phyloP scores from a whole-genome alignment of 139 green algal genomes.

The Chlorokybus atmophyticus region DNA sequence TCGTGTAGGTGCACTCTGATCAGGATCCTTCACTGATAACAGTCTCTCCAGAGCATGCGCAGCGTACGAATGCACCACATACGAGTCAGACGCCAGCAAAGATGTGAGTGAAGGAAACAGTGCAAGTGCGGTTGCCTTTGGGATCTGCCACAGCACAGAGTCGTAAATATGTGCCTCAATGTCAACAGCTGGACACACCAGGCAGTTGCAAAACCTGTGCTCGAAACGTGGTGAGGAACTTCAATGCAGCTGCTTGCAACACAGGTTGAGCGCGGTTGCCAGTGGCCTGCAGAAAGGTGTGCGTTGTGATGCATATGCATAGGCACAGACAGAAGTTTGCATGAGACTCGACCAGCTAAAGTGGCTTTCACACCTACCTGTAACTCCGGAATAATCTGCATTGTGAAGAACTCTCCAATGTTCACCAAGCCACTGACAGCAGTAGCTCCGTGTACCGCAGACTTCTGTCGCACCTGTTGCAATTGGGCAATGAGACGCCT shows the following conservation, averaged over 20 bases:
- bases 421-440: constrained; percentile 77
- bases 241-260: constrained; percentile 87
- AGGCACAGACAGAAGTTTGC: background rate
- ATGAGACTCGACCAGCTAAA: background rate
- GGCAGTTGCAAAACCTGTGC: too few species aligned
- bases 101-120: constrained; percentile 50
- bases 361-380: constrained; percentile 4
- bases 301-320: too few species aligned
- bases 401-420: constrained; percentile 70
- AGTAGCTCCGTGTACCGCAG: constrained; percentile 67
- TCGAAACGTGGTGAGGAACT: constrained; percentile 88
- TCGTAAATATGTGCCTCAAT: background rate
- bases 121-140: constrained; percentile 44
- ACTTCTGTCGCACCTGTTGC: constrained; percentile 70
- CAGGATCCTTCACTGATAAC: constrained; percentile 47
- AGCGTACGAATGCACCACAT: constrained; percentile 95
- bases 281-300: background rate
- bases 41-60: constrained; percentile 76
- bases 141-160: constrained; percentile 36
- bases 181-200: too few species aligned
- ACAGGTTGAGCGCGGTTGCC: constrained; percentile 54
- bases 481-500: too few species aligned
- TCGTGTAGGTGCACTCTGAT: too few species aligned
- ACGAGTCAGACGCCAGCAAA: constrained; percentile 49
- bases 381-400: constrained; percentile 75